Evolutionary conservation across 2,329 filamentous ascomycete genomes (phyloP).

Genomic region (Fusarium phyllophilum): DNA sequence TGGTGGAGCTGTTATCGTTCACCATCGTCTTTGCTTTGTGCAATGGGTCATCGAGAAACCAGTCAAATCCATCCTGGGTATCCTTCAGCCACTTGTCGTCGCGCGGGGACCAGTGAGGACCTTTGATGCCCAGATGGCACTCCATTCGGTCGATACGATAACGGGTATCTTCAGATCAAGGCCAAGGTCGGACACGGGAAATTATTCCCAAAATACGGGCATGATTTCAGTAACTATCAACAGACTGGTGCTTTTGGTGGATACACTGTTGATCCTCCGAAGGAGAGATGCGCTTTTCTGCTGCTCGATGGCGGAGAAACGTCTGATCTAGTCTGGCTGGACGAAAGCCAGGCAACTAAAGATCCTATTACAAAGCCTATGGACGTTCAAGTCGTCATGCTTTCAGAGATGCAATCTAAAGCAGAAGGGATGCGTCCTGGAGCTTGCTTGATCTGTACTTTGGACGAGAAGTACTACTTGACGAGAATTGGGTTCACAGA

Average conservation of each 20-base stretch:
- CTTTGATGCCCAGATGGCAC: background rate
- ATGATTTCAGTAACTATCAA: background rate
- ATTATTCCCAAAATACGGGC: background rate
- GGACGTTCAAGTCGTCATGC: background rate
- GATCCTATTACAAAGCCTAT: background rate
- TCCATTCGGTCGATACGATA: background rate
- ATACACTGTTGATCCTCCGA: background rate
- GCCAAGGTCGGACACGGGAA: background rate
- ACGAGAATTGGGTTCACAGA: background rate
- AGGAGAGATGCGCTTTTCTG: background rate
- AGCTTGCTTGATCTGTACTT: background rate
- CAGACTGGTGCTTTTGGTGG: background rate
- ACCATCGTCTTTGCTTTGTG: too few relatives aligned
- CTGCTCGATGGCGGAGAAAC: background rate
- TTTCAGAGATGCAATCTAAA: background rate
- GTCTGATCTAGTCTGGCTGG: constrained; percentile 1
- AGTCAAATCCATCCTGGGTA: too few relatives aligned
- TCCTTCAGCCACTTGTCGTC: too few relatives aligned
- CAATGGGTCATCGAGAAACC: too few relatives aligned
- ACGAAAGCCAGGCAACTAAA: background rate
- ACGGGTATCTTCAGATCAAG: background rate
- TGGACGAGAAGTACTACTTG: constrained; percentile 3
- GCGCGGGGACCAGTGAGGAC: too few relatives aligned
- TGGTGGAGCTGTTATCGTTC: too few relatives aligned
- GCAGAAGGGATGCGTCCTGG: background rate